Base-by-base conservation (phyloP, 805 yeast species). In the Ogataea zsoltii region DNA sequence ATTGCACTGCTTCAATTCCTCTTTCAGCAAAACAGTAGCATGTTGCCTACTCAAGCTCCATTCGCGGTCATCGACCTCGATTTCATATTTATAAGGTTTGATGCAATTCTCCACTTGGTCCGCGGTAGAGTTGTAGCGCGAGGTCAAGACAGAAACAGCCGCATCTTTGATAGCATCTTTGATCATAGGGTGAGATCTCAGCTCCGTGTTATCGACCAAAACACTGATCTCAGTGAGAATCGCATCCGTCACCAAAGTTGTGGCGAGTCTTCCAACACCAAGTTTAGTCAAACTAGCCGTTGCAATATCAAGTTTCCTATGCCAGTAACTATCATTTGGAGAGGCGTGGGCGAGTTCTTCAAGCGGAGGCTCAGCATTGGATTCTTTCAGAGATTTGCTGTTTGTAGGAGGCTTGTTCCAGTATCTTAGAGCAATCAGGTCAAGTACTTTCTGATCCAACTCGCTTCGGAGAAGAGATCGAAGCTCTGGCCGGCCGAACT, bases 51-150 rank as follows among this genome's bases (percentile, higher is more conserved):
- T 83, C 7, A 76, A 61, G 25, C 71, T 68, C 99, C 99, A 94
- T 64, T 94, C 99, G 32, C 97, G 75, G 56, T 91, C 96, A 61
- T 94, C 98, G 39, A 94, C 80, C 60, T 94, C 99, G 48, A 94
- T 91, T 61, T 94, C 99, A 64, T 92, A 94, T 69, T 94, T 94
- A 71, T 85, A 94, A 2, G 99, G 99, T 64, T 94, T 94, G 59
- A 94, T 92, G 69, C 98, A 91, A 66, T 95, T 94, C 60, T 94
- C 99, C 6, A 94, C 98, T 65, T 94, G 99, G 64, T 95, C 99
- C 0, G 99, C 96, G 0, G 99, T 92, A 1, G 96, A 84, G 53
- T 83, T 88, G 62, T 78, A 94, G 53, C 92, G 81, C 21, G 86
- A 70, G 51, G 83, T 83, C 50, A 94, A 71, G 6, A 94, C 96